Base-by-base conservation (phyloP, 225 moss, liverwort and hornwort species). In the Physcomitrium patens region DNA sequence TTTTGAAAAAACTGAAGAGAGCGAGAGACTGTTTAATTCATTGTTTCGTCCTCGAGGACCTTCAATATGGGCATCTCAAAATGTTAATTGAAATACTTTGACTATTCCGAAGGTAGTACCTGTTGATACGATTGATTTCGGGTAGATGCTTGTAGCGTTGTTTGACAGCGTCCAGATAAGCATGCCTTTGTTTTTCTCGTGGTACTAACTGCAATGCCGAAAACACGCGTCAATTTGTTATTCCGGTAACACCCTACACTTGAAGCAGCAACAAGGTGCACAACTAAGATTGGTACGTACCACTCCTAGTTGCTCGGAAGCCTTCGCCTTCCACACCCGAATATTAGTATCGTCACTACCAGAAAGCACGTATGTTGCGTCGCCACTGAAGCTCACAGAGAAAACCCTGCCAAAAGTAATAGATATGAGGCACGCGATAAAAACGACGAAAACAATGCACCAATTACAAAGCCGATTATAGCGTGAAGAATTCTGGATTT, bases 321-420 rank as follows among this genome's bases (percentile, higher is more conserved):
- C 94, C 67, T 93, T 90, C 0, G 94, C 82, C 79, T 99, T 99
- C 97, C 97, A 99, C 43, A 99, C 73, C 9, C 97, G 94, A 71
- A 99, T 91, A 69, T 99, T 99, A 3, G 93, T 94, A 65, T 99
- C 97, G 76, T 99, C 97, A 80, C 97, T 99, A 77, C 97, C 97
- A 62, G 97, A 99, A 50, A 93, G 60, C 20, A 93, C 89, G 75
- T 99, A 99, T 9, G 87, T 83, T 28, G 87, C 89, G 82, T 99
- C 97, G 58, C 89, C 63, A 79, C 97, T 99, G 65, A 80, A 99
- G 64, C 85, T 90, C 45, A 93, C 97, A 67, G 86, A 89, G 57
- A 99, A 99, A 13, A 99, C 97, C 81, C 97, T 99, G 92, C 77
- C 26, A 51, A 60, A 65, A 44, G 3, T n/a, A 76, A 69, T 46